Evolutionary conservation across 345 rosid genomes (phyloP).

Genomic region (Eucalyptus rudis): DNA sequence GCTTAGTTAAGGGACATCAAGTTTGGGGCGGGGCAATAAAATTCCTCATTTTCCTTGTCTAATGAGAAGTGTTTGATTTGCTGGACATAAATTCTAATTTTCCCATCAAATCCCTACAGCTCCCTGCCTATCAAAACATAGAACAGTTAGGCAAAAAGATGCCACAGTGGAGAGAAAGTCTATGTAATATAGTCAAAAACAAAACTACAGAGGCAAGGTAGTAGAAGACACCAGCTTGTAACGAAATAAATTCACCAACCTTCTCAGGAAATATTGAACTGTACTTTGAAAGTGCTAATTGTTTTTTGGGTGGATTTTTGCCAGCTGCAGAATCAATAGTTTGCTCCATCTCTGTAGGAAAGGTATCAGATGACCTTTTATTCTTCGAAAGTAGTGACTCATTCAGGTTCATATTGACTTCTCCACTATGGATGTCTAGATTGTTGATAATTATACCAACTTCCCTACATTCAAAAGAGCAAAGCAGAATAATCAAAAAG

Average conservation of each 20-base stretch:
- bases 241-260: slow-evolving; percentile 31
- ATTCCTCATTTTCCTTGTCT: neutral
- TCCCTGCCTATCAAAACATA: neutral
- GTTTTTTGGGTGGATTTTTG: slow-evolving; percentile 30
- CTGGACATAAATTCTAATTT: neutral
- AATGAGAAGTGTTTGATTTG: neutral
- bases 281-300: slow-evolving; percentile 43
- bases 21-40: neutral
- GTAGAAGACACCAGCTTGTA: neutral
- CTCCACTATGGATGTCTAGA: slow-evolving; percentile 62
- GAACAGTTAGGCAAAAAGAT: neutral
- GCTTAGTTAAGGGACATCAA: neutral
- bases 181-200: neutral
- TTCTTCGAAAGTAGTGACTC: slow-evolving; percentile 59
- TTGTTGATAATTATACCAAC: slow-evolving; percentile 61
- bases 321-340: slow-evolving; percentile 15
- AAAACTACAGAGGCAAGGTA: neutral
- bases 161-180: neutral
- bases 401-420: slow-evolving; percentile 50
- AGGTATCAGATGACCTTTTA: slow-evolving; percentile 30
- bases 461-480: slow-evolving; percentile 41
- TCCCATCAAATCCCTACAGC: neutral
- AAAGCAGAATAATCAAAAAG: neutral
- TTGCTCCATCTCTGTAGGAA: slow-evolving; percentile 10
- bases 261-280: slow-evolving; percentile 69